These are phyloP conservation scores for Prunus mongolica DNA, from an alignment of 306 rosid species.

Conservation along the genomic window DNA sequence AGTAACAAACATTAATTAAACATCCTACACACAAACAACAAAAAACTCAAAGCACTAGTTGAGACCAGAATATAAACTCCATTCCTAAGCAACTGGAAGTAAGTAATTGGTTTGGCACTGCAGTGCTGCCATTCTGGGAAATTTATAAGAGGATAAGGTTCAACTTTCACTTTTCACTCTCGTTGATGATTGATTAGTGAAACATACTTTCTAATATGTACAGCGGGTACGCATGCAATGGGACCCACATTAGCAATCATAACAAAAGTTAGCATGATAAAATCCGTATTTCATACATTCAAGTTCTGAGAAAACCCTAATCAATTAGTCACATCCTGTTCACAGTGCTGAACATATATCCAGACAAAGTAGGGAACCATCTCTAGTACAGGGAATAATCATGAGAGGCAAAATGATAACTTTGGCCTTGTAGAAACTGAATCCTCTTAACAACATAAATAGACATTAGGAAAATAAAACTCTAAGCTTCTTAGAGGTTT, in stretches of 20 bases:
- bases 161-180: neutral
- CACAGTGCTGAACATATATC: neutral
- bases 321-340: neutral
- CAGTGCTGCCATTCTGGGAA: neutral
- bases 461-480: neutral
- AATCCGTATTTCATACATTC: neutral
- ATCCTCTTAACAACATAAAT: neutral
- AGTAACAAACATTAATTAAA: slow-evolving; percentile 13
- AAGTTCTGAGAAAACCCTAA: neutral
- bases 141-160: neutral
- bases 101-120: neutral
- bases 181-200: neutral
- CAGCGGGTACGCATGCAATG: neutral
- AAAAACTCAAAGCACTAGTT: slow-evolving; percentile 12
- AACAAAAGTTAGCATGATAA: neutral
- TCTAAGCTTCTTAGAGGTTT: neutral
- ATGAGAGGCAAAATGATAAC: neutral
- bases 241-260: neutral
- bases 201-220: neutral
- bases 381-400: neutral
- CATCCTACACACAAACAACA: slow-evolving; percentile 20
- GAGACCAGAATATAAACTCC: neutral
- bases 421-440: neutral
- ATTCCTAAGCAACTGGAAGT: neutral
- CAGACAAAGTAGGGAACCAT: neutral